These are phyloP conservation scores for Typha latifolia DNA, from an alignment of 176 grass and related monocot genomes.

Conservation along the genomic window DNA sequence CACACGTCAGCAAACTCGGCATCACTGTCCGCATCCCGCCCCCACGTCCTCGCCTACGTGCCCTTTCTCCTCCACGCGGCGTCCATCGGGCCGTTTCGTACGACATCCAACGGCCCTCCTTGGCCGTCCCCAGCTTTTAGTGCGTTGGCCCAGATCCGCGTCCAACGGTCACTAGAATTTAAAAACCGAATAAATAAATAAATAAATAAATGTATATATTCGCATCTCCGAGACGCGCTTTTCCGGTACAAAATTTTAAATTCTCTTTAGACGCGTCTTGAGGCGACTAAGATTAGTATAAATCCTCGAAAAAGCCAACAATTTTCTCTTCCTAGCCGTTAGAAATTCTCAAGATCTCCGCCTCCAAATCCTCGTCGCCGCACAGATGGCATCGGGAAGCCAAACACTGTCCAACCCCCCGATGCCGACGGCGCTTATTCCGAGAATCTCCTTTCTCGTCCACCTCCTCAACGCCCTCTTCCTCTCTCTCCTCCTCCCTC, in stretches of 20 bases:
- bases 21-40: too few relatives aligned
- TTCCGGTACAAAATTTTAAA: not conserved
- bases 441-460: not conserved
- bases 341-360: too few relatives aligned
- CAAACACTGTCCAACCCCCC: not conserved
- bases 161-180: not conserved
- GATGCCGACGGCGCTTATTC: not conserved
- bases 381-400: too few relatives aligned
- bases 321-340: too few relatives aligned
- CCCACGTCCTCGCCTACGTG: not conserved
- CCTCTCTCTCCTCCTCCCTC: not conserved
- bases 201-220: not conserved
- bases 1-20: not conserved
- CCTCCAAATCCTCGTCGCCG: too few relatives aligned
- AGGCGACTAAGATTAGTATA: too few relatives aligned
- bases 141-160: not conserved
- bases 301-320: too few relatives aligned
- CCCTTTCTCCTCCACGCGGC: not conserved
- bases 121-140: not conserved
- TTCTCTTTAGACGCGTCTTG: too few relatives aligned
- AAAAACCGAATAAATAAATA: too few relatives aligned
- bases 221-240: not conserved
- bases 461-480: not conserved
- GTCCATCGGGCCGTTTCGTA: not conserved
- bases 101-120: not conserved